Conservation (phyloP, 2,329 filamentous ascomycete species). For the Cladophialophora bantiana region DNA sequence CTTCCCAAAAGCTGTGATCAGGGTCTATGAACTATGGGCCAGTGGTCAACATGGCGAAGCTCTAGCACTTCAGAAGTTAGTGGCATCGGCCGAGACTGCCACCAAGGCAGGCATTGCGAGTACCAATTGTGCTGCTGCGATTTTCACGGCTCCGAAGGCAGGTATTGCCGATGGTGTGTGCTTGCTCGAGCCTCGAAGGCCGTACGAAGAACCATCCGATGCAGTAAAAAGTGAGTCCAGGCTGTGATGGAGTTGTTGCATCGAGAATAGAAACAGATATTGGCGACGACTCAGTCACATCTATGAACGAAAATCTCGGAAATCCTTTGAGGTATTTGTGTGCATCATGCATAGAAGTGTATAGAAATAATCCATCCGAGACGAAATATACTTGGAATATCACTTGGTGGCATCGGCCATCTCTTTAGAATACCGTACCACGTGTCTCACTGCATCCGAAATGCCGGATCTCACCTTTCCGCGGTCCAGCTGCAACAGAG, state of each 20-base stretch:
- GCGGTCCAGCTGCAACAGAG: slow-evolving; percentile 57
- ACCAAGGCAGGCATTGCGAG: slow-evolving; percentile 71
- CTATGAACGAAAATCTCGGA: neutral
- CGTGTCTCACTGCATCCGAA: slow-evolving; percentile 15
- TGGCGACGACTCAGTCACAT: neutral
- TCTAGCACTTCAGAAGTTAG: slow-evolving; percentile 64
- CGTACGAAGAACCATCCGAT: slow-evolving; percentile 62
- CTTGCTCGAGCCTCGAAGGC: slow-evolving; percentile 63
- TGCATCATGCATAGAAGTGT: neutral
- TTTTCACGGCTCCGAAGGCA: slow-evolving; percentile 65
- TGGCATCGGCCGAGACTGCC: slow-evolving; percentile 69
- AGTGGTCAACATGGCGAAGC: slow-evolving; percentile 65
- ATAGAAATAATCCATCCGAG: neutral
- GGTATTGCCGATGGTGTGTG: slow-evolving; percentile 66
- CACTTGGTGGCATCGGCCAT: neutral
- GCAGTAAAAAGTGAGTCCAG: slow-evolving; percentile 53
- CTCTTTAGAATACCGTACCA: slow-evolving; percentile 11
- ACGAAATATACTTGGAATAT: neutral
- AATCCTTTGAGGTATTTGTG: neutral
- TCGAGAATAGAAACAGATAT: neutral
- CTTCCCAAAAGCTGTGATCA: slow-evolving; percentile 62
- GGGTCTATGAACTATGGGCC: slow-evolving; percentile 66
- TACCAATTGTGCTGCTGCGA: slow-evolving; percentile 71
- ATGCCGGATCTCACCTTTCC: slow-evolving; percentile 35
- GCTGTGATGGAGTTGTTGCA: slow-evolving; percentile 43